Evolutionary conservation across 176 grass and related monocot species (phyloP), one percentile per base, ranked within the genome.

Genomic region (Triticum monococcum): DNA sequence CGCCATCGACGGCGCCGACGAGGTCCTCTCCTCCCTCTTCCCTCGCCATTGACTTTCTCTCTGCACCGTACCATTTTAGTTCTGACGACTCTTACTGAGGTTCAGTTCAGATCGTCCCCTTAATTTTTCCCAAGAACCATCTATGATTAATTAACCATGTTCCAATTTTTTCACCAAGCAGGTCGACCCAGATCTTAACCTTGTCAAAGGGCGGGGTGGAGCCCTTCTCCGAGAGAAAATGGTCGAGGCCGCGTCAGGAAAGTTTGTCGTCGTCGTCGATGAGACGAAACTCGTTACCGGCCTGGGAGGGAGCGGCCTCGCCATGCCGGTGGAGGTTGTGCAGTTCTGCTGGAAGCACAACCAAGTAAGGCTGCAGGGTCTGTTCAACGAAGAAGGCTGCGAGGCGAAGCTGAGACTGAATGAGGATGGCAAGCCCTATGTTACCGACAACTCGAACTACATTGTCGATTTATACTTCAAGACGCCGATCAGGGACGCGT

Each of bases 331-430:
- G 68, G 97, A 99, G 36, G 90, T 99, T 18, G 97, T 96, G 88
- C 97, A 99, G 87, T 99, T 99, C 90, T 96, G 97, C 89, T 99
- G 97, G 97, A 96, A 96, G 66, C 90, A 94, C 80, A 99, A 93
- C 48, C 92, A 88, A 78, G 89, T 85, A 12, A 96, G 97, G 81
- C 64, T 99, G 79, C 94, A 92, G 76, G 94, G 48, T 16, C 78
- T 99, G 5, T 99, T 99, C 68, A 92, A 93, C 45, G 94, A 90
- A 30, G 95, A 98, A 91, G 93, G 91, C 3, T 90, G 90, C 1
- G 86, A 95, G 38, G 95, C 95, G 3, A 98, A 96, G 76, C 87
- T 99, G 9, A 94, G 97, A 33, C 35, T 99, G 37, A 87, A 93
- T 3, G 87, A 82, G 38, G 83, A 86, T 25, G 93, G 87, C 56